Percentiles rank a stretch among this genome's conserved stretches.
These are phyloP conservation scores for Stenogyne calaminthoides DNA, from an alignment of 305 asterid species.

Conservation along the genomic window DNA sequence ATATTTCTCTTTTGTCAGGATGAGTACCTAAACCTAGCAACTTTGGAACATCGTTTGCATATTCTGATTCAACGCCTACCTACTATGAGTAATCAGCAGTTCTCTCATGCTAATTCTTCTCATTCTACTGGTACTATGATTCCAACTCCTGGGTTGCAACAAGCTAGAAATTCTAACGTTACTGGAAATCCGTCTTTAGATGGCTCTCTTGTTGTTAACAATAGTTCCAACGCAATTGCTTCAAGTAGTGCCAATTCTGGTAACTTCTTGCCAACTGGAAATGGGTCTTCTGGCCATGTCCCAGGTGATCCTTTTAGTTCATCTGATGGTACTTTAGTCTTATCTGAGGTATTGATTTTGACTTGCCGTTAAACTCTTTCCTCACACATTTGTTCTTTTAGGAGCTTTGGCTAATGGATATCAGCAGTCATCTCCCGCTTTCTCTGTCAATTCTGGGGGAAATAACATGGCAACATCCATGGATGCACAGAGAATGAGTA, in stretches of 20 bases:
- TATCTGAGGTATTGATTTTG: conserved; percentile 23
- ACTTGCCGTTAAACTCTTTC: conserved; percentile 27
- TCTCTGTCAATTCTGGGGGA: conserved; percentile 68
- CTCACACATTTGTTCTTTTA: conserved; percentile 42
- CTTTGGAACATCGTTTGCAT: conserved; percentile 80
- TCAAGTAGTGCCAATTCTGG: conserved; percentile 59
- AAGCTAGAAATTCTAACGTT: conserved; percentile 60
- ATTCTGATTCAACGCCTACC: conserved; percentile 53
- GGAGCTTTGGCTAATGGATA: conserved; percentile 68
- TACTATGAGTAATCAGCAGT: conserved; percentile 58
- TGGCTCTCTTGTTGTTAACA: conserved; percentile 51
- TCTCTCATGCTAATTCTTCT: conserved; percentile 72
- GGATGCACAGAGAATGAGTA: conserved; percentile 73
- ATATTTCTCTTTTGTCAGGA: conserved; percentile 54
- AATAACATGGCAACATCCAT: conserved; percentile 62
- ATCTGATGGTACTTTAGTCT: conserved; percentile 50
- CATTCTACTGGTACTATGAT: conserved; percentile 89
- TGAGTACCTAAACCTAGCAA: conserved; percentile 75
- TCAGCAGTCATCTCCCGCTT: conserved; percentile 69
- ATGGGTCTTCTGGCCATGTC: conserved; percentile 55
- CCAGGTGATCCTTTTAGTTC: conserved; percentile 63
- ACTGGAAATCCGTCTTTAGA: conserved; percentile 56
- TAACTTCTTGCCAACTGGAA: conserved; percentile 58
- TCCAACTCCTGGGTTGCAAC: conserved; percentile 97
- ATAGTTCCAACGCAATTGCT: conserved; percentile 47